These are phyloP conservation scores for Aspergillus japonicus DNA, from an alignment of 2,329 filamentous ascomycete species.

Conservation along the genomic window DNA sequence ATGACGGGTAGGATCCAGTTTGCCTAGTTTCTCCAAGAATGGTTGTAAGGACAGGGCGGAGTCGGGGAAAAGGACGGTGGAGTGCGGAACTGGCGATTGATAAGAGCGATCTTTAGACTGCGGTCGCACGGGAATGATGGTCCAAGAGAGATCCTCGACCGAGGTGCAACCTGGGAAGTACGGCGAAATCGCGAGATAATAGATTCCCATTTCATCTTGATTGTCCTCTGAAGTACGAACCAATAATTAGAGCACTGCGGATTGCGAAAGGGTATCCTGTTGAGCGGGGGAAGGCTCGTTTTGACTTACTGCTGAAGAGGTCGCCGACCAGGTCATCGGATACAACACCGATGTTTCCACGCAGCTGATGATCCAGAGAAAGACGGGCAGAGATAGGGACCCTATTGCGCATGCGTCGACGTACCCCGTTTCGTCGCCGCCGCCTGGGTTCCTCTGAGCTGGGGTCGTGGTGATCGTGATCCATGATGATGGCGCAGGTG, in stretches of 20 bases:
- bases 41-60: constrained; percentile 73
- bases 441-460: constrained; percentile 50
- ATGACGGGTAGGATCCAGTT: constrained; percentile 72
- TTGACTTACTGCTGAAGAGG: constrained; percentile 62
- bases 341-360: constrained; percentile 79
- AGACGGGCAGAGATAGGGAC: constrained; percentile 75
- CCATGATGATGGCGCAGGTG: constrained; percentile 36
- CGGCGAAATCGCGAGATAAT: constrained; percentile 49
- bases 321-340: constrained; percentile 83
- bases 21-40: constrained; percentile 71
- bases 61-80: constrained; percentile 74
- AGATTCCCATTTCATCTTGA: constrained; percentile 31
- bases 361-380: constrained; percentile 79
- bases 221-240: constrained; percentile 14
- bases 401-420: constrained; percentile 57
- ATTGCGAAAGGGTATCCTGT: neutral
- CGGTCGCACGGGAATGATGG: constrained; percentile 72
- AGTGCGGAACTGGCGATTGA: constrained; percentile 66
- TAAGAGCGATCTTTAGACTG: constrained; percentile 45
- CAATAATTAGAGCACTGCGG: neutral
- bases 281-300: neutral
- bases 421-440: constrained; percentile 48
- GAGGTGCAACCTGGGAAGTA: constrained; percentile 42
- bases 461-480: constrained; percentile 40
- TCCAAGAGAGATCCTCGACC: constrained; percentile 70